phyloP scores from a whole-genome alignment of 306 rosid species.

The Cicer judaicum region DNA sequence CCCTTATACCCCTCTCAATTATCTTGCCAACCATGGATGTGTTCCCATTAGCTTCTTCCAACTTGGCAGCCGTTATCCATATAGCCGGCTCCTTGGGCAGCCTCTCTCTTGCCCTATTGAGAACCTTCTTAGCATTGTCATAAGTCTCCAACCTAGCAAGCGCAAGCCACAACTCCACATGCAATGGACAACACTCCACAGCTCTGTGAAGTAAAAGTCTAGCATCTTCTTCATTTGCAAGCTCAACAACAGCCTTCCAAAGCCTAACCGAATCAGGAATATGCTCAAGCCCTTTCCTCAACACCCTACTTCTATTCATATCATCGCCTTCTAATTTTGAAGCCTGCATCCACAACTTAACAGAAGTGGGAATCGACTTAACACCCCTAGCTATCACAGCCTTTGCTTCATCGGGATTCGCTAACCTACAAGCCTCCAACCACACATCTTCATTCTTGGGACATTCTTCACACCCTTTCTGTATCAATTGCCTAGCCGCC shows the following conservation, averaged over 20 bases:
- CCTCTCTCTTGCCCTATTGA: slow-evolving; percentile 81
- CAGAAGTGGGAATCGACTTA: slow-evolving; percentile 78
- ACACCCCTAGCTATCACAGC: slow-evolving; percentile 85
- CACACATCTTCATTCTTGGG: slow-evolving; percentile 90
- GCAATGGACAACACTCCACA: slow-evolving; percentile 88
- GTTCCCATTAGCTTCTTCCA: slow-evolving; percentile 95
- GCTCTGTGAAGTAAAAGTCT: slow-evolving; percentile 86
- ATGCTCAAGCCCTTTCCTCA: slow-evolving; percentile 86
- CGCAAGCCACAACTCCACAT: slow-evolving; percentile 92
- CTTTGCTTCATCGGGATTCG: slow-evolving; percentile 88
- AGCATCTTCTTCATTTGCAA: slow-evolving; percentile 87
- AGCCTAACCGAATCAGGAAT: slow-evolving; percentile 91
- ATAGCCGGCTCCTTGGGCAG: slow-evolving; percentile 86
- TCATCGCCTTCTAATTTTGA: slow-evolving; percentile 80
- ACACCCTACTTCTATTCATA: slow-evolving; percentile 69
- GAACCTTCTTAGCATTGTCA: slow-evolving; percentile 81
- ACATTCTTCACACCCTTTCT: slow-evolving; percentile 90
- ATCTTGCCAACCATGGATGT: slow-evolving; percentile 82
- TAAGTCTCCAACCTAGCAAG: slow-evolving; percentile 88
- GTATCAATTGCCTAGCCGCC: slow-evolving; percentile 78
- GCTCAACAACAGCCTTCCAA: slow-evolving; percentile 97
- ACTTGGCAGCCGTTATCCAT: slow-evolving; percentile 90
- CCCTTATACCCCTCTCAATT: slow-evolving; percentile 88
- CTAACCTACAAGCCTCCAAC: slow-evolving; percentile 89
- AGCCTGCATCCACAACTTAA: slow-evolving; percentile 91